Conservation (phyloP, 2,329 filamentous ascomycete species). For the Nothophaeocryptopus gaeumannii region DNA sequence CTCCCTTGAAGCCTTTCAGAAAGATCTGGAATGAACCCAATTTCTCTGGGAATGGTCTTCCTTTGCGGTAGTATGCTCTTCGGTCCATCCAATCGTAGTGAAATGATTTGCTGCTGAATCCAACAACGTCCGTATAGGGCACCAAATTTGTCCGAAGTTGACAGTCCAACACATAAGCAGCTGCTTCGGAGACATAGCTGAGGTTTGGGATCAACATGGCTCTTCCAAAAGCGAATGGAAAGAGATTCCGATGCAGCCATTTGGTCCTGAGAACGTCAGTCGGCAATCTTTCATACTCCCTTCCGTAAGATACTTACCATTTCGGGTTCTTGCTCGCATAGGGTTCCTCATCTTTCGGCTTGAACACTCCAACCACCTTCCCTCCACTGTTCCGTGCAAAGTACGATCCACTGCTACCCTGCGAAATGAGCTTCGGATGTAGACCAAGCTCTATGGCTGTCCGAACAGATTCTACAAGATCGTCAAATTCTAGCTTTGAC, state of each 20-base stretch:
- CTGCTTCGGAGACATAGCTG: slow-evolving; percentile 96
- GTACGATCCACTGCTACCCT: slow-evolving; percentile 96
- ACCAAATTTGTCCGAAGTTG: slow-evolving; percentile 89
- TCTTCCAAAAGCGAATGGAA: slow-evolving; percentile 94
- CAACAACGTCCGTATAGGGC: slow-evolving; percentile 93
- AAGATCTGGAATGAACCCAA: slow-evolving; percentile 97
- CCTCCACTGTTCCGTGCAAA: slow-evolving; percentile 90
- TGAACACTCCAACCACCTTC: slow-evolving; percentile 96
- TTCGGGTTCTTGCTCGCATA: slow-evolving; percentile 97
- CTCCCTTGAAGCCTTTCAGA: slow-evolving; percentile 93
- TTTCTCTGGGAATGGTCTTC: slow-evolving; percentile 82
- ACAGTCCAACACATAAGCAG: slow-evolving; percentile 89
- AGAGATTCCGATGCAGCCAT: slow-evolving; percentile 97
- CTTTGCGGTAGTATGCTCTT: slow-evolving; percentile 80
- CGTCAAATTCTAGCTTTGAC: slow-evolving; percentile 78
- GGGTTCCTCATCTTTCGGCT: slow-evolving; percentile 97
- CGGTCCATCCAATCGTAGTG: slow-evolving; percentile 98
- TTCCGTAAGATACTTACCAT: slow-evolving; percentile 13
- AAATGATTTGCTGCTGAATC: slow-evolving; percentile 92
- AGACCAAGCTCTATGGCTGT: slow-evolving; percentile 84
- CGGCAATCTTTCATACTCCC: neutral
- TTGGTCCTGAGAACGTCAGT: slow-evolving; percentile 71
- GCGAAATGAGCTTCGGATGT: slow-evolving; percentile 92
- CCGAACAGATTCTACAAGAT: slow-evolving; percentile 84
- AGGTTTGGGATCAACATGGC: slow-evolving; percentile 96